Percentiles rank a stretch among this genome's conserved stretches.
phyloP scores from a whole-genome alignment of 108 stramenopile genomes.

The Cyclotella distinguenda region DNA sequence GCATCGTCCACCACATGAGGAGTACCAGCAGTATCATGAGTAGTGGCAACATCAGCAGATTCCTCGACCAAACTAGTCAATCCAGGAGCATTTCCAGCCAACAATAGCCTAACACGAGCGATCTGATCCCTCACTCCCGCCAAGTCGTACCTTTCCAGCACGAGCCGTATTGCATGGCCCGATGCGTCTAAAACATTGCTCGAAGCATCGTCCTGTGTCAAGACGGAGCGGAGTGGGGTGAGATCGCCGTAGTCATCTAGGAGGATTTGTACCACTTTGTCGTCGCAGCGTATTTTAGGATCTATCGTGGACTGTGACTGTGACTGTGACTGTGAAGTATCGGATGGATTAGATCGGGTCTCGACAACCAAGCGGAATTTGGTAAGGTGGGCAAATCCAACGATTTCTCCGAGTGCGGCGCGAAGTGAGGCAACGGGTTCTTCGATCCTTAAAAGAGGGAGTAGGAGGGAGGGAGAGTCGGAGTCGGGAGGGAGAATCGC shows the following conservation, averaged over 20 bases:
- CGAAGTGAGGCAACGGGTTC: slow-evolving; percentile 76
- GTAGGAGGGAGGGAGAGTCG: too few relatives aligned
- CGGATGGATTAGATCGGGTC: background rate
- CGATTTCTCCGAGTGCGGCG: slow-evolving; percentile 64
- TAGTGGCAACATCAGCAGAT: background rate
- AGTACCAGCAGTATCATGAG: background rate
- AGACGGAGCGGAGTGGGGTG: too few relatives aligned
- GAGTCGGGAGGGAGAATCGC: slow-evolving; percentile 69
- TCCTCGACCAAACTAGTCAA: background rate
- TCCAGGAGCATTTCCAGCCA: slow-evolving; percentile 79
- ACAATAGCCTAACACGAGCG: slow-evolving; percentile 48
- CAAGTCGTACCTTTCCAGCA: slow-evolving; percentile 71
- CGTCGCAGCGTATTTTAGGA: slow-evolving; percentile 46
- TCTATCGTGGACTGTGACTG: background rate
- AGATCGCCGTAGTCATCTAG: slow-evolving; percentile 84
- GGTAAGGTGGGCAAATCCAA: slow-evolving; percentile 75
- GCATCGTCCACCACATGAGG: too few relatives aligned
- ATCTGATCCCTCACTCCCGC: slow-evolving; percentile 73
- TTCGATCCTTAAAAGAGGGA: slow-evolving; percentile 79
- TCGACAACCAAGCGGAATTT: slow-evolving; percentile 75
- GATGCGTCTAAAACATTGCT: slow-evolving; percentile 22
- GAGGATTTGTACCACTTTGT: slow-evolving; percentile 22
- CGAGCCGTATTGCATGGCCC: slow-evolving; percentile 70
- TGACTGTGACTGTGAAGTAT: background rate
- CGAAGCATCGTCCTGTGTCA: background rate